These are phyloP conservation scores for Fomes fomentarius DNA, from an alignment of 1,284 basidiomycete genomes.

Conservation along the genomic window DNA sequence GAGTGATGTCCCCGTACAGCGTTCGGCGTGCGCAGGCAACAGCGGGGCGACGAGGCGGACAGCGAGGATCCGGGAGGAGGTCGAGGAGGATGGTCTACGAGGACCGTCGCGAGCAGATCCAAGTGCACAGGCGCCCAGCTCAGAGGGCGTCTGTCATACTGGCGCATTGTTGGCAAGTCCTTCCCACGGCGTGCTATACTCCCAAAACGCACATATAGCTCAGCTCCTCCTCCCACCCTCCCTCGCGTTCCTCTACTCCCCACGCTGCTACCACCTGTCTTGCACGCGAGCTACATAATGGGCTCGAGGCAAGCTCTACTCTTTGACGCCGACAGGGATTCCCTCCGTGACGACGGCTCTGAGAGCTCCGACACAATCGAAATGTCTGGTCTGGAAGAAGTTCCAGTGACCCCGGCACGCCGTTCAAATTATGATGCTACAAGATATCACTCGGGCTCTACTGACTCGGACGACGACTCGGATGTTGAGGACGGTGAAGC, in stretches of 20 bases:
- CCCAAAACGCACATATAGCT: neutral
- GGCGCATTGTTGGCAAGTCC: conserved; percentile 2
- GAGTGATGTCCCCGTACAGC: conserved; percentile 10
- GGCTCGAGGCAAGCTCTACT: conserved; percentile 19
- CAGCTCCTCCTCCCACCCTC: neutral
- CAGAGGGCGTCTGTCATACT: conserved; percentile 21
- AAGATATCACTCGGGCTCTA: conserved; percentile 29
- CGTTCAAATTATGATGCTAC: conserved; percentile 18
- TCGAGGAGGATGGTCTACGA: conserved; percentile 16
- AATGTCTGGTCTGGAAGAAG: conserved; percentile 37
- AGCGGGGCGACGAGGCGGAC: conserved; percentile 6
- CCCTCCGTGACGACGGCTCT: conserved; percentile 15
- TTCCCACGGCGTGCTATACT: conserved; percentile 21
- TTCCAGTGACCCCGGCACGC: conserved; percentile 34
- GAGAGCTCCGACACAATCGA: conserved; percentile 39
- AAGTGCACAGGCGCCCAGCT: conserved; percentile 26
- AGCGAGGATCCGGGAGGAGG: conserved; percentile 6
- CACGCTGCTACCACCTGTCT: neutral
- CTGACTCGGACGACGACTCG: conserved; percentile 31
- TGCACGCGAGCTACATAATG: neutral
- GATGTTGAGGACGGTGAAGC: conserved; percentile 39
- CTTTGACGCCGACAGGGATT: conserved; percentile 18
- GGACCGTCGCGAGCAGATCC: conserved; percentile 30
- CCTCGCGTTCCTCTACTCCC: neutral
- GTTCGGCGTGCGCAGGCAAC: conserved; percentile 1